Evolutionary conservation across 345 rosid genomes (phyloP).

Genomic region (Mangifera indica): DNA sequence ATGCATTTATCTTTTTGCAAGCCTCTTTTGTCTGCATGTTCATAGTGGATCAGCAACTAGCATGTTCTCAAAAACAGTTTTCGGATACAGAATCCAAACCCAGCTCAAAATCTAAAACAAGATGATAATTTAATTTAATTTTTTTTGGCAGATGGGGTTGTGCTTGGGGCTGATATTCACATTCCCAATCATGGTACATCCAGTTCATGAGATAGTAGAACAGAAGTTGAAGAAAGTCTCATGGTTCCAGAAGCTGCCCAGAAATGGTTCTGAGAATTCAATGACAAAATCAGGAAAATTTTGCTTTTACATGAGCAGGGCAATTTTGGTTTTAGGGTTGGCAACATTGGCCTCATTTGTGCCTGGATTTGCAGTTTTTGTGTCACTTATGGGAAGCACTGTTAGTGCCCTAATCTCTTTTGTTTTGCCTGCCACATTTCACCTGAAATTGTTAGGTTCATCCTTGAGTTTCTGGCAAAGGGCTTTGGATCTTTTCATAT

Average conservation of each 20-base stretch:
- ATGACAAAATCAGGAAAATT: constrained; percentile 32
- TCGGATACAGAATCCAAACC: neutral
- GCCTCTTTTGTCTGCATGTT: neutral
- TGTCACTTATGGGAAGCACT: constrained; percentile 76
- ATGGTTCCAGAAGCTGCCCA: constrained; percentile 43
- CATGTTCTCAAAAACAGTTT: neutral
- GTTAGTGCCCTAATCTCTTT: constrained; percentile 76
- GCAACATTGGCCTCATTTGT: constrained; percentile 62
- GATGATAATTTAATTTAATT: neutral
- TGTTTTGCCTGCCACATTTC: constrained; percentile 77
- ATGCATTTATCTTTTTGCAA: neutral
- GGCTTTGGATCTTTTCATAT: constrained; percentile 52
- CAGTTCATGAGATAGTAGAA: constrained; percentile 79
- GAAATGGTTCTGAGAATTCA: constrained; percentile 27
- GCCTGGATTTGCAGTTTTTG: constrained; percentile 75
- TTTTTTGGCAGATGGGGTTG: constrained; percentile 63
- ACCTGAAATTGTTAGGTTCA: constrained; percentile 65
- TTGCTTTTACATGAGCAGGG: constrained; percentile 45
- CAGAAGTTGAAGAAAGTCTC: constrained; percentile 49
- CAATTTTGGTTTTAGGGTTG: constrained; percentile 52
- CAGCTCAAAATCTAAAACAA: no score
- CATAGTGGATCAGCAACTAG: no score
- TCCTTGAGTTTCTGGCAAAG: constrained; percentile 58
- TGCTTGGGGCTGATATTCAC: constrained; percentile 84
- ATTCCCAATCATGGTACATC: constrained; percentile 86